Conservation (phyloP, 1,284 basidiomycete species). For the Leccinum solheimii region DNA sequence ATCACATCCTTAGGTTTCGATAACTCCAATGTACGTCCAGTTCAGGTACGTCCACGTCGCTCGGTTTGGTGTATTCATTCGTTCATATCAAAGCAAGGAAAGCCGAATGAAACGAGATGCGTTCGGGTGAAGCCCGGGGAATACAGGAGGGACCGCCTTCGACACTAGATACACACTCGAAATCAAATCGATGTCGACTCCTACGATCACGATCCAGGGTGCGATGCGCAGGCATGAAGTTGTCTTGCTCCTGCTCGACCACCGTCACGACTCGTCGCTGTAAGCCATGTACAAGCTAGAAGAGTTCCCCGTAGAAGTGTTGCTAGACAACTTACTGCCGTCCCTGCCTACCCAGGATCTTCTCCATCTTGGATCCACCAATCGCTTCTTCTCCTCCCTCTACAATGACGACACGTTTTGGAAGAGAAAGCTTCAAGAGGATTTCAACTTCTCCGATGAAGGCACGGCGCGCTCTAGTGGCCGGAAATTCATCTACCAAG, state of each 20-base stretch:
- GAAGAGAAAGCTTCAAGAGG: conserved; percentile 67
- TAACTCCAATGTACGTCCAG: too few species aligned
- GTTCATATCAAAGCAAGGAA: too few species aligned
- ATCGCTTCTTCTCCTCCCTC: conserved; percentile 55
- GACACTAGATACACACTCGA: too few species aligned
- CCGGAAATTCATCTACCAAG: conserved; percentile 78
- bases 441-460: conserved; percentile 76
- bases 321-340: conserved; percentile 73
- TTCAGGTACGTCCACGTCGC: too few species aligned
- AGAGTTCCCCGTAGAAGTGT: conserved; percentile 68
- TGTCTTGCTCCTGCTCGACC: conserved; percentile 2
- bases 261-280: background rate
- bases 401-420: conserved; percentile 79
- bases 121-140: too few species aligned
- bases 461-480: conserved; percentile 71
- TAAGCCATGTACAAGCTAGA: conserved; percentile 39
- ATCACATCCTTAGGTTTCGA: too few species aligned
- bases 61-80: too few species aligned
- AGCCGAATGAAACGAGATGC: too few species aligned
- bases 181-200: too few species aligned
- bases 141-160: too few species aligned
- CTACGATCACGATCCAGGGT: too few species aligned
- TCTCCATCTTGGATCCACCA: conserved; percentile 55
- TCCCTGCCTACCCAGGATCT: conserved; percentile 60
- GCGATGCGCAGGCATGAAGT: too few species aligned